A percentile compares a stretch with the other conserved stretches of the same genome.
These are phyloP conservation scores for Beauveria sp. DNA, from an alignment of 2,329 filamentous ascomycete species.

Conservation along the genomic window DNA sequence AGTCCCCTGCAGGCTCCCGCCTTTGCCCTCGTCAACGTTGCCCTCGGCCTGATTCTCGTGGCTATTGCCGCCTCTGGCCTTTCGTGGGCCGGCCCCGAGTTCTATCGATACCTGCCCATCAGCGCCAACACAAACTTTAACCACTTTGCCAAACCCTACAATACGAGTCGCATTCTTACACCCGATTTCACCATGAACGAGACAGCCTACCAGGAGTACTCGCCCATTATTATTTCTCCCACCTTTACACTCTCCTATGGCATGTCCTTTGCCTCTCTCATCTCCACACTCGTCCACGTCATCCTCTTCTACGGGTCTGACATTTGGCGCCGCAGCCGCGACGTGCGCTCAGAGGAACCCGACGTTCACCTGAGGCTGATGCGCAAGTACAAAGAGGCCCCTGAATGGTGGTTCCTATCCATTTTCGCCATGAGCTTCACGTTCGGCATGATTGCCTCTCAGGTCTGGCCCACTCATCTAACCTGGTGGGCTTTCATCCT, in stretches of 20 bases:
- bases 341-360: constrained; percentile 31
- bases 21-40: constrained; percentile 52
- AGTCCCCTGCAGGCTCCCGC: constrained; percentile 54
- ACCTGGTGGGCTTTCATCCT: constrained; percentile 37
- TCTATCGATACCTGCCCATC: constrained; percentile 48
- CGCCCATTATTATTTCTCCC: constrained; percentile 44
- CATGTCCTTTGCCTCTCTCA: constrained; percentile 48
- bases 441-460: constrained; percentile 33
- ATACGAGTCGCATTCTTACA: constrained; percentile 48
- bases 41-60: constrained; percentile 45
- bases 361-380: constrained; percentile 47
- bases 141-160: constrained; percentile 49
- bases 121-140: constrained; percentile 49
- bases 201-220: constrained; percentile 50
- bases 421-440: constrained; percentile 42
- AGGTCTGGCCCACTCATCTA: constrained; percentile 32
- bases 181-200: constrained; percentile 44
- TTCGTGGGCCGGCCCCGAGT: constrained; percentile 43
- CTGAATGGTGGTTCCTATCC: constrained; percentile 46
- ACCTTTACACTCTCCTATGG: constrained; percentile 50
- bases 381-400: constrained; percentile 12
- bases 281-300: constrained; percentile 45
- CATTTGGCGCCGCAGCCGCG: constrained; percentile 28
- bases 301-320: constrained; percentile 45
- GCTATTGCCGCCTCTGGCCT: constrained; percentile 43